Conservation (phyloP, 306 rosid species). For the Glycine soja region DNA sequence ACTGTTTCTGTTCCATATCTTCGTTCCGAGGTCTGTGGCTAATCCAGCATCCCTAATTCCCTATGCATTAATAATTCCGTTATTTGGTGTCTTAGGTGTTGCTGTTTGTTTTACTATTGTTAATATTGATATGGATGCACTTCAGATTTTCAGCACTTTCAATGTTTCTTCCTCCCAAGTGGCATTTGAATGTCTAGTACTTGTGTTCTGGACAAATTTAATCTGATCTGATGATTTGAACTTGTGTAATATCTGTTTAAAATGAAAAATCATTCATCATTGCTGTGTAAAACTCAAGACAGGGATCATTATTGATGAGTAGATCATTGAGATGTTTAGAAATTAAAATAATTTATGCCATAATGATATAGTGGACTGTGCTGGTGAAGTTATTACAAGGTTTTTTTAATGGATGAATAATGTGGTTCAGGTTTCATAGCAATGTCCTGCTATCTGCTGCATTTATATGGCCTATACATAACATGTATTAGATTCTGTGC, state of each 20-base stretch:
- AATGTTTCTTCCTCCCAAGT: constrained; percentile 5
- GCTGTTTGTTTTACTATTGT: constrained; percentile 16
- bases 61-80: constrained; percentile 3
- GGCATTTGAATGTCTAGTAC: neutral
- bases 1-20: constrained; percentile 95
- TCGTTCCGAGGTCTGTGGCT: constrained; percentile 88
- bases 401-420: neutral
- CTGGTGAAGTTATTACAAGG: no score
- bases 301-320: no score
- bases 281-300: constrained; percentile 3
- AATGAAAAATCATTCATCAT: constrained; percentile 22
- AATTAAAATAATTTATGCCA: neutral
- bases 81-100: constrained; percentile 14
- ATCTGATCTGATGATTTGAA: constrained; percentile 27
- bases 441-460: constrained; percentile 9
- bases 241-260: neutral
- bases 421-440: constrained; percentile 24
- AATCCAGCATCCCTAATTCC: constrained; percentile 14
- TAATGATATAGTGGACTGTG: no score
- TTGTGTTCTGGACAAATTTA: neutral
- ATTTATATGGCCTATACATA: neutral
- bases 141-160: neutral
- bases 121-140: constrained; percentile 19
- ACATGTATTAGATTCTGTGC: neutral
- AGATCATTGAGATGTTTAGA: constrained; percentile 7